Percentiles rank a stretch among this genome's conserved stretches.
Conservation (phyloP, 108 stramenopile genomes). For the Mediolabrus comicus region DNA sequence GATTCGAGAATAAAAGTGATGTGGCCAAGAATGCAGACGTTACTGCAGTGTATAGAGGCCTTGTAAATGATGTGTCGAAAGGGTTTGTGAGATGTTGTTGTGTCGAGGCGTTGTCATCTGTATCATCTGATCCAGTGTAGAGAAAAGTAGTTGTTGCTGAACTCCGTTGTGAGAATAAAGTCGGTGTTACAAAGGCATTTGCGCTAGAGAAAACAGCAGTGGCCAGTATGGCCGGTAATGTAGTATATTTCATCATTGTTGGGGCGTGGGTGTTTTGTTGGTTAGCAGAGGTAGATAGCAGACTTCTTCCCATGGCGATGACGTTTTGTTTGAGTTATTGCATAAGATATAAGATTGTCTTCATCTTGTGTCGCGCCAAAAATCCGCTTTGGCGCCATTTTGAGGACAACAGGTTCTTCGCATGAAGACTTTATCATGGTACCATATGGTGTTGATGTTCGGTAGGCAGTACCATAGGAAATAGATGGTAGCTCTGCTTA, state of each 20-base stretch:
- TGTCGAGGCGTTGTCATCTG: too few relatives aligned
- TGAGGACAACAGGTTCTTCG: too few relatives aligned
- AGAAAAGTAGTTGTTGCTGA: neutral
- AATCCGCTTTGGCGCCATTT: too few relatives aligned
- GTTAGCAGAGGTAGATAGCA: too few relatives aligned
- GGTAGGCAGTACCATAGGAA: too few relatives aligned
- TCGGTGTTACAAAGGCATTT: neutral
- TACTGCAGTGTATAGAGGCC: conserved; percentile 9
- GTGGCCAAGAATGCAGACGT: conserved; percentile 17
- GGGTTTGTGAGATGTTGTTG: neutral
- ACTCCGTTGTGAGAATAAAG: neutral
- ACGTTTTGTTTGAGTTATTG: too few relatives aligned
- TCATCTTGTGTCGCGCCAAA: too few relatives aligned
- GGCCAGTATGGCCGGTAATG: neutral
- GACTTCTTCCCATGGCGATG: too few relatives aligned
- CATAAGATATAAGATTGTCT: too few relatives aligned
- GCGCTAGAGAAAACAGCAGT: neutral
- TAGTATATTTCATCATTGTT: neutral
- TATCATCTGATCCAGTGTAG: neutral
- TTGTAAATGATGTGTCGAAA: neutral
- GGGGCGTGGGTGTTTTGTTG: neutral
- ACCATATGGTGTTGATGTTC: too few relatives aligned
- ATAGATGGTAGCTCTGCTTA: too few relatives aligned
- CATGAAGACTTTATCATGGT: too few relatives aligned
- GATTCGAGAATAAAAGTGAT: conserved; percentile 25